phyloP scores from a whole-genome alignment of 1,284 basidiomycete species.

The Sporisorium reilianum region DNA sequence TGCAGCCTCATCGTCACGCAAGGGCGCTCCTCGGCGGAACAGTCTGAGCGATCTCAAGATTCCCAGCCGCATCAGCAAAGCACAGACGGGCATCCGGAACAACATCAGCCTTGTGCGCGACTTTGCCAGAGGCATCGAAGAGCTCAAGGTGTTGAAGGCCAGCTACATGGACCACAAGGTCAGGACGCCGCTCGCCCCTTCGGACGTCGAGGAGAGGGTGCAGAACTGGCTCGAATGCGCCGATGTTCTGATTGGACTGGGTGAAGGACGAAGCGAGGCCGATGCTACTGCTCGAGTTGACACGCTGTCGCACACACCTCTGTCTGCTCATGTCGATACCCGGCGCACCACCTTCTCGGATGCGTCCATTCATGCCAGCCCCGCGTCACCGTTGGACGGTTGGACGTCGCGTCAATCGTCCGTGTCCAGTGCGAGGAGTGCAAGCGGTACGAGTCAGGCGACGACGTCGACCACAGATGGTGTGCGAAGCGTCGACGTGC shows the following conservation, averaged over 20 bases:
- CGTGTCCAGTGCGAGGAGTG: conserved; percentile 23
- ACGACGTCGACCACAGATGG: conserved; percentile 31
- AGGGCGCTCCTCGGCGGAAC: conserved; percentile 37
- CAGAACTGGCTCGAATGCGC: conserved; percentile 59
- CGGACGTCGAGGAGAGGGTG: conserved; percentile 14
- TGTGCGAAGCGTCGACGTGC: conserved; percentile 40
- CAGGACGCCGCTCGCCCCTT: neutral
- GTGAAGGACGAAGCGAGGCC: conserved; percentile 48
- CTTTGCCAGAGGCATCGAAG: conserved; percentile 59
- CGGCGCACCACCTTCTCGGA: conserved; percentile 27
- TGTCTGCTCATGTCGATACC: conserved; percentile 20
- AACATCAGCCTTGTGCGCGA: conserved; percentile 55
- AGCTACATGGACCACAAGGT: conserved; percentile 37
- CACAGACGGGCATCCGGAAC: conserved; percentile 50
- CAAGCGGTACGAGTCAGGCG: conserved; percentile 37
- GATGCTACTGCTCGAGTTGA: conserved; percentile 46
- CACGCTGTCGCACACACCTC: conserved; percentile 43
- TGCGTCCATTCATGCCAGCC: conserved; percentile 13
- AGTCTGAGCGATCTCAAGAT: conserved; percentile 60
- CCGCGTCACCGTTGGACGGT: conserved; percentile 28
- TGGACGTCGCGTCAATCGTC: conserved; percentile 13
- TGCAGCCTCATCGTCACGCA: conserved; percentile 6
- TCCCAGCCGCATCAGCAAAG: conserved; percentile 56
- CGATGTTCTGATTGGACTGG: conserved; percentile 57
- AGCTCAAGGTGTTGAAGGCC: conserved; percentile 50